Conservation (phyloP, 176 grass and related monocot genomes). For the Musa schizocarpa region DNA sequence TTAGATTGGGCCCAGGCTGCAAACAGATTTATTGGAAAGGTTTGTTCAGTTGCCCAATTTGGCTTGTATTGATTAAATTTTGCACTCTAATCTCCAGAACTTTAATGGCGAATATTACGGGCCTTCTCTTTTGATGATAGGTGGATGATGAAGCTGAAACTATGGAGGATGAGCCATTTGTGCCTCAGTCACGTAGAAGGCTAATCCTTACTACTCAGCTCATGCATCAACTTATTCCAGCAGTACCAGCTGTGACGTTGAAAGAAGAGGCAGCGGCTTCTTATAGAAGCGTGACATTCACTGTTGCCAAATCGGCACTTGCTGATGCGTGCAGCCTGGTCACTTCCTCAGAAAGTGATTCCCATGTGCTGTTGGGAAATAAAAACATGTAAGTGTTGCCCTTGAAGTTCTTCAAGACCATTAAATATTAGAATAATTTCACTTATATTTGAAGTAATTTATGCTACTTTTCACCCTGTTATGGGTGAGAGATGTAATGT, state of each 20-base stretch:
- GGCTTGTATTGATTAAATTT: background rate
- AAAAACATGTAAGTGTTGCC: conserved; percentile 11
- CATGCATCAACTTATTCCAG: conserved; percentile 26
- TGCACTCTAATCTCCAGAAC: background rate
- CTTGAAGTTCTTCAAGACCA: background rate
- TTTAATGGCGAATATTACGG: background rate
- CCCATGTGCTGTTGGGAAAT: background rate
- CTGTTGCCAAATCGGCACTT: conserved; percentile 28
- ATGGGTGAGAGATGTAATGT: background rate
- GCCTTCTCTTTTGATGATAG: conserved; percentile 1
- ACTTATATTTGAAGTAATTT: background rate
- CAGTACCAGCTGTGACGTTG: conserved; percentile 19
- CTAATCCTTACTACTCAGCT: conserved; percentile 33
- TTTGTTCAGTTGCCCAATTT: background rate
- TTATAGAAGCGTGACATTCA: conserved; percentile 27
- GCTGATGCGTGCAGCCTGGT: conserved; percentile 30
- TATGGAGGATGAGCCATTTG: conserved; percentile 13
- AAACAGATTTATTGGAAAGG: conserved; percentile 32
- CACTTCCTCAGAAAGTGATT: conserved; percentile 7
- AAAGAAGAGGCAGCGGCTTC: conserved; percentile 22
- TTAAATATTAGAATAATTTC: background rate
- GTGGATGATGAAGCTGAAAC: conserved; percentile 29
- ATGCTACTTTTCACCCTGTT: background rate
- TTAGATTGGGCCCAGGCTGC: conserved; percentile 18
- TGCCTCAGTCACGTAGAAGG: conserved; percentile 20